Percentiles rank a stretch among this genome's conserved stretches.
phyloP scores from a whole-genome alignment of 176 grass and related monocot species.

The Tillandsia leiboldiana region DNA sequence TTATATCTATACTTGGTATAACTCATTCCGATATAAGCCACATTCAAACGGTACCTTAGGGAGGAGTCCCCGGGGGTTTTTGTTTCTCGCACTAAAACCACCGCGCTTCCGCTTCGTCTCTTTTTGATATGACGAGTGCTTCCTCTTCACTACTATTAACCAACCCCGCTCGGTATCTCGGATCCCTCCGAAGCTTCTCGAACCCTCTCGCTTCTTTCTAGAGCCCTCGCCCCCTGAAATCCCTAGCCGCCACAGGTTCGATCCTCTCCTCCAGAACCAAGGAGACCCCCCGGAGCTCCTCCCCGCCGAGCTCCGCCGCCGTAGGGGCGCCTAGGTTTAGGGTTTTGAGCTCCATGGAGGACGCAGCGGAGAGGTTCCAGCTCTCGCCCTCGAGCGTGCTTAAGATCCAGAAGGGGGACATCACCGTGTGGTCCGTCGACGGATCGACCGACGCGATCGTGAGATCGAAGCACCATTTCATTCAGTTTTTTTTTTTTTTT shows the following conservation, averaged over 20 bases:
- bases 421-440: constrained; percentile 73
- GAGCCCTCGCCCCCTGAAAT: not conserved
- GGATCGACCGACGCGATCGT: constrained; percentile 80
- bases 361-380: constrained; percentile 31
- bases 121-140: not conserved
- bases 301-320: too few relatives aligned
- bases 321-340: not conserved
- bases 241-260: not conserved
- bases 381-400: constrained; percentile 44
- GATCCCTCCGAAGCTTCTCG: not conserved
- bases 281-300: not conserved
- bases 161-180: constrained; percentile 6
- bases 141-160: not conserved
- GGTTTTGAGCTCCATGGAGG: constrained; percentile 20
- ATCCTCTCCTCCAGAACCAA: not conserved
- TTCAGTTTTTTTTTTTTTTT: not conserved
- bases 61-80: too few relatives aligned
- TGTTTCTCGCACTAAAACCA: not conserved
- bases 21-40: too few relatives aligned
- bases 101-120: too few relatives aligned
- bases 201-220: not conserved
- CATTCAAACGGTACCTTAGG: too few relatives aligned
- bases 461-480: constrained; percentile 9
- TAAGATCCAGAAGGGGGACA: constrained; percentile 80
- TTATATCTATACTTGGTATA: too few relatives aligned